phyloP scores from a whole-genome alignment of 768 basidiomycete species.

The Cystofilobasidium bisporidii region DNA sequence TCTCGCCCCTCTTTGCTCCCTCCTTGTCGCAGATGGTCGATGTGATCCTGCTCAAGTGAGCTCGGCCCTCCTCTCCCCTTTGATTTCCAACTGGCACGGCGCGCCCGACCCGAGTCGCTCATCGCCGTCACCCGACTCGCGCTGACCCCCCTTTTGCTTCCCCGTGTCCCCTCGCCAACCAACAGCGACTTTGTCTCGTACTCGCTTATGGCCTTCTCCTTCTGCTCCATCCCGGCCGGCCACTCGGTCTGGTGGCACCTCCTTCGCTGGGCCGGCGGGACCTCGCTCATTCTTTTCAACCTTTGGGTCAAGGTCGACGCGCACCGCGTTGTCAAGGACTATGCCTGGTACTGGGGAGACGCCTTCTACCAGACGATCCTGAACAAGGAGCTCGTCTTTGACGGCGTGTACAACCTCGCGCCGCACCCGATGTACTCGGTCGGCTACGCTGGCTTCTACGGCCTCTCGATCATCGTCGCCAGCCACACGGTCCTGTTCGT shows the following conservation, averaged over 20 bases:
- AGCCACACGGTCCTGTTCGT: conserved; percentile 70
- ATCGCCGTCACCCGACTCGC: neutral
- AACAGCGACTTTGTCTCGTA: conserved; percentile 43
- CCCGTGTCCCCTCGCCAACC: neutral
- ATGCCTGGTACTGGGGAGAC: conserved; percentile 47
- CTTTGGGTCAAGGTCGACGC: conserved; percentile 94
- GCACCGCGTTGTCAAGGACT: conserved; percentile 93
- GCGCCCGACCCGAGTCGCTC: neutral
- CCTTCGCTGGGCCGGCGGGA: conserved; percentile 79
- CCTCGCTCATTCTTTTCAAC: conserved; percentile 82
- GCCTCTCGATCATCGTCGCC: conserved; percentile 78
- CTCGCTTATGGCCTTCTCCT: conserved; percentile 27
- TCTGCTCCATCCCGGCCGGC: conserved; percentile 63
- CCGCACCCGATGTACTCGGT: conserved; percentile 46
- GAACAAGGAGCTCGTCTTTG: conserved; percentile 66
- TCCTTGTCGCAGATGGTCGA: conserved; percentile 19
- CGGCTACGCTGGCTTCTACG: conserved; percentile 74
- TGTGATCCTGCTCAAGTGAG: conserved; percentile 78
- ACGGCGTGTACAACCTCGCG: conserved; percentile 86
- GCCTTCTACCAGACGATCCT: conserved; percentile 39
- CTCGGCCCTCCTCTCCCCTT: conserved; percentile 30
- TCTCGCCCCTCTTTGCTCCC: neutral
- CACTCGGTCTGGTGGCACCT: conserved; percentile 64
- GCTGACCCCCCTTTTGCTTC: neutral
- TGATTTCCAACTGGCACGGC: neutral